phyloP scores from a whole-genome alignment of 306 rosid species.

The Senna siamea region DNA sequence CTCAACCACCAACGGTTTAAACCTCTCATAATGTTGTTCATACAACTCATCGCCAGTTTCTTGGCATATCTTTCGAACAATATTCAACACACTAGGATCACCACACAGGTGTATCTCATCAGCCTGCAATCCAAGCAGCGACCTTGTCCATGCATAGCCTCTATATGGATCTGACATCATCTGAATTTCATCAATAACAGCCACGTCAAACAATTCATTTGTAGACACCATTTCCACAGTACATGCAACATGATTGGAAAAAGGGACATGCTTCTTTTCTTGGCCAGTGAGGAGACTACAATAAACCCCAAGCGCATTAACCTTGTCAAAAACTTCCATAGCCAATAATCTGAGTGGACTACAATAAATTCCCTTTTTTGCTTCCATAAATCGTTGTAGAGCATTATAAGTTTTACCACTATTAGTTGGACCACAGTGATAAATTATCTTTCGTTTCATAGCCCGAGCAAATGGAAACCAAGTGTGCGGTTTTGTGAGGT shows the following conservation, averaged over 20 bases:
- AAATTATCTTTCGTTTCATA: conserved; percentile 87
- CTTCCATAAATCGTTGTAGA: conserved; percentile 85
- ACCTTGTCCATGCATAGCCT: conserved; percentile 91
- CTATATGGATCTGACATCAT: conserved; percentile 77
- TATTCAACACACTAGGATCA: conserved; percentile 83
- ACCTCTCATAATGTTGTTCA: conserved; percentile 84
- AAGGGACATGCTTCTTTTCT: conserved; percentile 82
- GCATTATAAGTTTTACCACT: conserved; percentile 96
- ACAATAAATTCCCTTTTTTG: conserved; percentile 80
- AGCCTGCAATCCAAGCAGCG: conserved; percentile 87
- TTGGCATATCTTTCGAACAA: conserved; percentile 69
- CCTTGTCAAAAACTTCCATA: conserved; percentile 97
- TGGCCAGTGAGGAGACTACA: conserved; percentile 84
- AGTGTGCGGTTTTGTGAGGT: conserved; percentile 86
- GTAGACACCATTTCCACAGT: conserved; percentile 94
- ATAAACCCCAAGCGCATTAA: conserved; percentile 80
- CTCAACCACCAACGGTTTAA: conserved; percentile 91
- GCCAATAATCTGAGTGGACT: conserved; percentile 89
- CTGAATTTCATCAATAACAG: conserved; percentile 89
- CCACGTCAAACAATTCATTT: conserved; percentile 80
- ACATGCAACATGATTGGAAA: conserved; percentile 79
- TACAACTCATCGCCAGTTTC: conserved; percentile 82
- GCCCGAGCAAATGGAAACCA: conserved; percentile 98
- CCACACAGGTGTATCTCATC: conserved; percentile 89
- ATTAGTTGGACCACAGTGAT: conserved; percentile 97